Evolutionary conservation across 2,329 filamentous ascomycete genomes (phyloP), one percentile per base, ranked within the genome.

Genomic region (Paramyrothecium roridum): DNA sequence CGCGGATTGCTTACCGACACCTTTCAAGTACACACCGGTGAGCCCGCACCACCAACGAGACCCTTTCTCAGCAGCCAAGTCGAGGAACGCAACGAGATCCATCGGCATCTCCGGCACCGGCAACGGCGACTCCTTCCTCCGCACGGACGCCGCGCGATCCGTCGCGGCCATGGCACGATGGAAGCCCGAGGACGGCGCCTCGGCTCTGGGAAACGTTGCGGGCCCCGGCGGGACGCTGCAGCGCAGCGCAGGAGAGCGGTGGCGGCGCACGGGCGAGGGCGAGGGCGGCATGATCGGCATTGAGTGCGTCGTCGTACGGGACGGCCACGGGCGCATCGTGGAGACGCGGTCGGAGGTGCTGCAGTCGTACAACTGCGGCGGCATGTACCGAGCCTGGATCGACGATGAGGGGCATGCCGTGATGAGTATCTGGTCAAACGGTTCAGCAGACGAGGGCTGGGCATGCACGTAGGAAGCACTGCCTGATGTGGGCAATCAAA

Each of bases 271-370:
- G 0, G 88, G 89, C 2, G 91, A 96, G 67, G 92, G 92, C 0
- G 83, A 90, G 66, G 92, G 91, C 1, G 92, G 92, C 0, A 89
- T 96, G 50, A 96, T 96, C 63, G 92, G 90, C 0, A 89, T 93
- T 48, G 88, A 92, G 65, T 70, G 82, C 21, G 76, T 76, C 0
- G 71, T 82, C 2, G 74, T 80, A 12, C 67, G 71, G 2, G 74
- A 81, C 56, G 70, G 61, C 3, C 63, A 73, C n/a, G 77, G 79
- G 0, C 61, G 61, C n/a, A 63, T 77, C 6, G 66, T 80, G 2
- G 72, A 73, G 2, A 68, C 71, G 2, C 65, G 73, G 16, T 76
- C 75, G 1, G 77, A 81, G 52, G 79, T 96, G 7, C 73, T 93
- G 17, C 88, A 86, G 68, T 89, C 93, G 63, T 92, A 87, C 68